Conservation (phyloP, 2,329 filamentous ascomycete species). For the Cordyceps javanica region DNA sequence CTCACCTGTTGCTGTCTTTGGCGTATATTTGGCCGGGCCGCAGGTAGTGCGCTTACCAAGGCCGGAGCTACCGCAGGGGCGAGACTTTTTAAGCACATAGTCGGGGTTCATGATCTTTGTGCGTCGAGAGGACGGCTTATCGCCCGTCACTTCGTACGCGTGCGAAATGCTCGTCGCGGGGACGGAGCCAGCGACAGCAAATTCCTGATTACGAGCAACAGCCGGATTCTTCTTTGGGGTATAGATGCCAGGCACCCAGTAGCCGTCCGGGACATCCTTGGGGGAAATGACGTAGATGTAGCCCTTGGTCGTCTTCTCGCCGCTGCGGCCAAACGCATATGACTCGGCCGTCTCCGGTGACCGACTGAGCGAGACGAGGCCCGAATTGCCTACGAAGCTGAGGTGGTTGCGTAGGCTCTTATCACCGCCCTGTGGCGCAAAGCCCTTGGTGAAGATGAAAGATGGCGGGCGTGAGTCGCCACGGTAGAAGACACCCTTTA, state of each 20-base stretch:
- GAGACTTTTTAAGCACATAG: background rate
- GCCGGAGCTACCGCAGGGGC: background rate
- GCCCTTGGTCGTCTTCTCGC: background rate
- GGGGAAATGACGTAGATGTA: conserved; percentile 11
- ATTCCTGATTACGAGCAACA: background rate
- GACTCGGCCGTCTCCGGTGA: background rate
- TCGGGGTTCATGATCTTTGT: background rate
- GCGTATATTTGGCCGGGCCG: background rate
- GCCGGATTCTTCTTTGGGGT: background rate
- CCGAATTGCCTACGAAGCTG: conserved; percentile 7
- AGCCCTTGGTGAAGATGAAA: conserved; percentile 10
- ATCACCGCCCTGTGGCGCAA: conserved; percentile 6
- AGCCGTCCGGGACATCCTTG: conserved; percentile 7
- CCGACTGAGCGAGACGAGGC: conserved; percentile 4
- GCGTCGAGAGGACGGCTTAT: background rate
- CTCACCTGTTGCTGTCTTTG: background rate
- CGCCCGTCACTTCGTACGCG: background rate
- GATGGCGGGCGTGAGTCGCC: conserved; percentile 11
- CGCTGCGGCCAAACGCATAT: conserved; percentile 10
- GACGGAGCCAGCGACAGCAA: background rate
- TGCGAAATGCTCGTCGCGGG: background rate
- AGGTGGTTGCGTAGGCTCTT: conserved; percentile 8
- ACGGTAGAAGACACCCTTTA: conserved; percentile 11
- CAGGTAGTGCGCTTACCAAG: background rate
- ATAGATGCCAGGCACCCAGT: conserved; percentile 13